A percentile compares a stretch with the other conserved stretches of the same genome.
Evolutionary conservation across 495 filamentous ascomycete species (phyloP).

Genomic region (Penicillium dipodomyicola): DNA sequence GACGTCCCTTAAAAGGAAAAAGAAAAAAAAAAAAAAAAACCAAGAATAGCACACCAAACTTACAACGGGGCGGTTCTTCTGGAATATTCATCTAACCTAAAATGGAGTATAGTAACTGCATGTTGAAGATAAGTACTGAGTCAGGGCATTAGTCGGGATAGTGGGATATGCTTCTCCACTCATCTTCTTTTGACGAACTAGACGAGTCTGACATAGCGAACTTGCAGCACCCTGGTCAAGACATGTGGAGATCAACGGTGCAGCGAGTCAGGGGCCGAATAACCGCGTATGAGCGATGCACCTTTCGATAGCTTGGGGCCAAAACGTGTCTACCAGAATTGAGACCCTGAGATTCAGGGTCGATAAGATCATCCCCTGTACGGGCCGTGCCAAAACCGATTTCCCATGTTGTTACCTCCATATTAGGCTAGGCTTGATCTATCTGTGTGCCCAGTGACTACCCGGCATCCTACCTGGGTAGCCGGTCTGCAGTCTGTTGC

Average conservation of each 20-base stretch:
- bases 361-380: slow-evolving; percentile 1
- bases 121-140: not conserved
- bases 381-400: not conserved
- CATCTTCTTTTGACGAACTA: slow-evolving; percentile 6
- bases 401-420: not conserved
- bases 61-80: not conserved
- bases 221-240: slow-evolving; percentile 1
- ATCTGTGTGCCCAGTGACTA: not conserved
- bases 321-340: not conserved
- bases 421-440: not conserved
- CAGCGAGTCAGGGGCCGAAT: slow-evolving; percentile 1
- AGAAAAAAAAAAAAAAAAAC: too few species aligned
- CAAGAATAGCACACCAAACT: not conserved
- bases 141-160: not conserved
- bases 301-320: not conserved
- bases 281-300: not conserved
- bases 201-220: not conserved
- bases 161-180: not conserved
- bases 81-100: not conserved
- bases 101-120: not conserved
- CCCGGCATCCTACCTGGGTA: not conserved
- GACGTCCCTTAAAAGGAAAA: not conserved
- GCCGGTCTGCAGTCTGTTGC: not conserved
- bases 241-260: not conserved
- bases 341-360: not conserved